Percentiles rank a stretch among this genome's conserved stretches.
Evolutionary conservation across 306 rosid genomes (phyloP).

Genomic region (Cercis canadensis): DNA sequence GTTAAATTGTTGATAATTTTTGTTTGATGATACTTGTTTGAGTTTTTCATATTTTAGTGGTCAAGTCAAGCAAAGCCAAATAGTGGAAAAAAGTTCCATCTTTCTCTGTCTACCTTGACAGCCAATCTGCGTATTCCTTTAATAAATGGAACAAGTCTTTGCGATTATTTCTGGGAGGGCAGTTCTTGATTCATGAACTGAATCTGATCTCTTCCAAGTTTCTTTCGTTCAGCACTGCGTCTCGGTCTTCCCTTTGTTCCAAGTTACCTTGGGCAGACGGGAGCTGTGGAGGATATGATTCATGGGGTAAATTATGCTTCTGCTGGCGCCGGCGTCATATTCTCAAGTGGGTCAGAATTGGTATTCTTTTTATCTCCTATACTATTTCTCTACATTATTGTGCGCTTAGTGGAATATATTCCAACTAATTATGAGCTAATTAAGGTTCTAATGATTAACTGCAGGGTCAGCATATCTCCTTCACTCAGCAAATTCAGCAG

Average conservation of each 20-base stretch:
- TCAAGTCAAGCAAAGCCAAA: not conserved
- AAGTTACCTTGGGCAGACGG: conserved; percentile 77
- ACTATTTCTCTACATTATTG: not conserved
- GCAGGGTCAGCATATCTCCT: conserved; percentile 88
- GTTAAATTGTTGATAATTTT: not conserved
- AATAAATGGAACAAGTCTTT: too few relatives aligned
- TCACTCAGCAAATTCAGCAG: conserved; percentile 86
- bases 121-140: not conserved
- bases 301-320: conserved; percentile 89
- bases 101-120: not conserved
- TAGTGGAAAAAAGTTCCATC: not conserved
- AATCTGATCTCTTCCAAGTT: not conserved
- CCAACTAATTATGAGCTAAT: too few relatives aligned
- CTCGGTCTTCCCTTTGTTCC: conserved; percentile 92
- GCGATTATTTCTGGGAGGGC: not conserved
- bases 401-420: not conserved
- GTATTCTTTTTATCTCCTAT: conserved; percentile 38
- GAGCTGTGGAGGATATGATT: conserved; percentile 66
- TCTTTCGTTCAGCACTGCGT: conserved; percentile 55
- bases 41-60: not conserved
- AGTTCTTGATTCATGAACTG: not conserved
- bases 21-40: not conserved
- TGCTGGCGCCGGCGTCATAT: conserved; percentile 91
- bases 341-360: conserved; percentile 88
- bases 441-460: not conserved